A percentile compares a stretch with the other conserved stretches of the same genome.
These are phyloP conservation scores for Pholiota microspora DNA, from an alignment of 768 basidiomycete species.

Conservation along the genomic window DNA sequence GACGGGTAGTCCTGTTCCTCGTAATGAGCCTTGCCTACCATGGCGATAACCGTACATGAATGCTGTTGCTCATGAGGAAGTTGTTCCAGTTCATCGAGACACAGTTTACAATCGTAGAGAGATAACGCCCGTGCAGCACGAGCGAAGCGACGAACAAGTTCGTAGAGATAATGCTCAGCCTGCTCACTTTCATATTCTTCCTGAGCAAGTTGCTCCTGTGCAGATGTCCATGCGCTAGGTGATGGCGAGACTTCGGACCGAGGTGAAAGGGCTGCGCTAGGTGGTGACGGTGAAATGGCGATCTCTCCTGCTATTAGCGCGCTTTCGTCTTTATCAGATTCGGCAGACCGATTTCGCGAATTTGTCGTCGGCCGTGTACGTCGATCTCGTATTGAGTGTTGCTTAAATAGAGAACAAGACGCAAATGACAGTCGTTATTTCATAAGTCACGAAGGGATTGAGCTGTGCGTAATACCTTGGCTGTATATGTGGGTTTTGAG, in stretches of 20 bases:
- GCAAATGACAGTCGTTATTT: slow-evolving; percentile 8
- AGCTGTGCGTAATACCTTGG: slow-evolving; percentile 47
- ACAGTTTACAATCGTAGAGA: slow-evolving; percentile 72
- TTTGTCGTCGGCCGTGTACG: slow-evolving; percentile 50
- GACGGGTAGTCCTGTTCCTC: slow-evolving; percentile 86
- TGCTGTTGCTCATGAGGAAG: slow-evolving; percentile 73
- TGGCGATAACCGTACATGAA: slow-evolving; percentile 74
- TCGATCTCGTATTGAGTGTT: slow-evolving; percentile 46
- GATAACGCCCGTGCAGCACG: slow-evolving; percentile 73
- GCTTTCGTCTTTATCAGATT: slow-evolving; percentile 75
- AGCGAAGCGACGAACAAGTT: slow-evolving; percentile 79
- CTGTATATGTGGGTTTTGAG: slow-evolving; percentile 43
- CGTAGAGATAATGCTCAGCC: slow-evolving; percentile 83
- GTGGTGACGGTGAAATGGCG: slow-evolving; percentile 60
- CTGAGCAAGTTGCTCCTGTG: slow-evolving; percentile 69
- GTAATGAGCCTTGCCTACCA: slow-evolving; percentile 86
- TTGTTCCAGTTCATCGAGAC: slow-evolving; percentile 72
- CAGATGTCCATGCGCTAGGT: slow-evolving; percentile 59
- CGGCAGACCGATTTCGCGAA: slow-evolving; percentile 58
- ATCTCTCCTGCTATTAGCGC: slow-evolving; percentile 41
- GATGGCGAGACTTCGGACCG: slow-evolving; percentile 63
- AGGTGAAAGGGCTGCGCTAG: slow-evolving; percentile 58
- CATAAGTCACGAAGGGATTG: neutral
- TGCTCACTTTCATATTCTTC: slow-evolving; percentile 68
- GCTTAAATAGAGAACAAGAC: slow-evolving; percentile 2